phyloP scores from a whole-genome alignment of 2,329 filamentous ascomycete species.

The Dothideomycetidae sp. region DNA sequence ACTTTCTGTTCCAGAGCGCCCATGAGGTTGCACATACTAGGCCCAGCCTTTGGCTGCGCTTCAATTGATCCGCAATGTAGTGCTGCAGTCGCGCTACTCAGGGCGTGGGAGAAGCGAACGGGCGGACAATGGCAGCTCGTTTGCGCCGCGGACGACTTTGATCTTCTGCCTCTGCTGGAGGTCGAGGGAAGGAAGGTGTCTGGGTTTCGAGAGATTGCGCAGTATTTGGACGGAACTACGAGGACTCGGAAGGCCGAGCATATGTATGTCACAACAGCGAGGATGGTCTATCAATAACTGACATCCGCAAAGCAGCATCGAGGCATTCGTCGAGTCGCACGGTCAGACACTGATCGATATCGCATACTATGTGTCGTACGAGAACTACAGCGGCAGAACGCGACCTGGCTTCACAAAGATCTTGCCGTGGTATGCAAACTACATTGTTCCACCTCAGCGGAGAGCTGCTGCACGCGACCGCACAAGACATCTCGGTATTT shows the following conservation, averaged over 20 bases:
- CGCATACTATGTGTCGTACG: slow-evolving; percentile 75
- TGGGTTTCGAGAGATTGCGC: slow-evolving; percentile 48
- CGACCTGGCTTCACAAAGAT: slow-evolving; percentile 68
- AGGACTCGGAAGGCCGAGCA: slow-evolving; percentile 13
- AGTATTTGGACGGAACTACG: slow-evolving; percentile 35
- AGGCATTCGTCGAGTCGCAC: slow-evolving; percentile 52
- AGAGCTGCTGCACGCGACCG: slow-evolving; percentile 55
- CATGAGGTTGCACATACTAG: slow-evolving; percentile 64
- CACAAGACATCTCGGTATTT: slow-evolving; percentile 40
- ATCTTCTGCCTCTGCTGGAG: slow-evolving; percentile 28
- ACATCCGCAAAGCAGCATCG: slow-evolving; percentile 9
- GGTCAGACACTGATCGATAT: slow-evolving; percentile 71
- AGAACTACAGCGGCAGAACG: slow-evolving; percentile 69
- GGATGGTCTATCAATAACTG: not conserved
- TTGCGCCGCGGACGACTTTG: slow-evolving; percentile 33
- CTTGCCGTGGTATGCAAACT: slow-evolving; percentile 76
- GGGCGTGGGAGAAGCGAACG: slow-evolving; percentile 19
- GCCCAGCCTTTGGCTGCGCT: slow-evolving; percentile 71
- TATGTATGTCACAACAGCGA: slow-evolving; percentile 1
- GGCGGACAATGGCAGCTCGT: slow-evolving; percentile 49
- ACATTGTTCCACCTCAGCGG: slow-evolving; percentile 62
- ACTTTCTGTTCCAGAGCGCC: slow-evolving; percentile 10
- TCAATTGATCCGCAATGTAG: slow-evolving; percentile 88
- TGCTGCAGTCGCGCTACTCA: slow-evolving; percentile 65
- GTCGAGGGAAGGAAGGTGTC: slow-evolving; percentile 42